Evolutionary conservation across 1,284 basidiomycete genomes (phyloP).

Genomic region (Salmacisia buchloeana): DNA sequence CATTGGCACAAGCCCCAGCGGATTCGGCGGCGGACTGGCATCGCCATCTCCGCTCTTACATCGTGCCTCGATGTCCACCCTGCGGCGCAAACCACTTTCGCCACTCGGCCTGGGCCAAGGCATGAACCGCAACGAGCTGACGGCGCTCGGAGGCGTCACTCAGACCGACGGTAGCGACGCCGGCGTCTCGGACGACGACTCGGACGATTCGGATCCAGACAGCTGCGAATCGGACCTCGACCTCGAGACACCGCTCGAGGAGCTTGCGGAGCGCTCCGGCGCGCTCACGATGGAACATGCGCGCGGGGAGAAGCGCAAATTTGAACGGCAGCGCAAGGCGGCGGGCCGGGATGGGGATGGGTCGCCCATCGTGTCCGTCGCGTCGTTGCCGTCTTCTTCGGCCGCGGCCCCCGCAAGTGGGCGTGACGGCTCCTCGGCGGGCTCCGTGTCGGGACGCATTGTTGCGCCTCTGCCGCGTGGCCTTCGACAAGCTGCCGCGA

Average conservation of each 20-base stretch:
- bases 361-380: not conserved
- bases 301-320: conserved; percentile 11
- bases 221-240: conserved; percentile 12
- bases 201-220: conserved; percentile 6
- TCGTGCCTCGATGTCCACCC: too few relatives aligned
- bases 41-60: not conserved
- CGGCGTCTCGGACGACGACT: not conserved
- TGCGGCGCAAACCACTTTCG: not conserved
- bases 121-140: not conserved
- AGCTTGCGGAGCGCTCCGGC: conserved; percentile 10
- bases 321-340: not conserved
- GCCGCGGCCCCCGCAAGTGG: not conserved
- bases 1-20: conserved; percentile 5
- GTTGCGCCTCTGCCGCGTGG: conserved; percentile 3
- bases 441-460: not conserved
- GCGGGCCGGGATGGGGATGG: not conserved
- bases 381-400: not conserved
- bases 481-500: not conserved
- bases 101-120: not conserved
- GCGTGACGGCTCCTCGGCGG: not conserved
- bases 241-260: conserved; percentile 6
- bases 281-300: conserved; percentile 7
- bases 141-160: not conserved
- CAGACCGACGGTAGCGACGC: conserved; percentile 1
- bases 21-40: too few relatives aligned